phyloP scores from a whole-genome alignment of 1,284 basidiomycete species.

The Cutaneotrichosporon mucoides region DNA sequence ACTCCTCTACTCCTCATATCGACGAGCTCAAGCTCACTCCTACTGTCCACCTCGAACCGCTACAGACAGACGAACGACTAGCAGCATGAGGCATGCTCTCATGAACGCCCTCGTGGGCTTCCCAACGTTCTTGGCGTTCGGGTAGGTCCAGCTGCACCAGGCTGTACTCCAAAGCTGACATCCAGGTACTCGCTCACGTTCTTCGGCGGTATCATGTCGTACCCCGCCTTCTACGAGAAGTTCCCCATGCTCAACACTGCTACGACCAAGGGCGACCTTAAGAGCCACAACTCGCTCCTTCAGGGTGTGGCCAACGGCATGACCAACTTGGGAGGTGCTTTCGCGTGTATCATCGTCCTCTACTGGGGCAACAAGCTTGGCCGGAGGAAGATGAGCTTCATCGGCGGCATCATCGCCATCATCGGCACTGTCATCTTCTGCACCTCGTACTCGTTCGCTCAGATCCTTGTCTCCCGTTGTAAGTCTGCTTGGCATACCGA shows the following conservation, averaged over 20 bases:
- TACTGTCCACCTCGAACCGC: too few relatives aligned
- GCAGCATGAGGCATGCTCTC: slow-evolving; percentile 10
- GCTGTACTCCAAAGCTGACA: too few relatives aligned
- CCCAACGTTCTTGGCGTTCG: slow-evolving; percentile 31
- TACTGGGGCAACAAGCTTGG: slow-evolving; percentile 44
- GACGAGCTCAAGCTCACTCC: too few relatives aligned
- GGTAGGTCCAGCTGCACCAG: slow-evolving; percentile 16
- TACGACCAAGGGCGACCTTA: slow-evolving; percentile 23
- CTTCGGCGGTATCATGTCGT: slow-evolving; percentile 24
- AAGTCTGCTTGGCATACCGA: too few relatives aligned
- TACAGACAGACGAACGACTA: too few relatives aligned
- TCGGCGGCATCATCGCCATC: slow-evolving; percentile 38
- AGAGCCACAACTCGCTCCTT: slow-evolving; percentile 31
- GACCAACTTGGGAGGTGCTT: slow-evolving; percentile 44
- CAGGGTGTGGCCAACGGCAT: slow-evolving; percentile 37
- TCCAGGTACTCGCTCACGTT: slow-evolving; percentile 22
- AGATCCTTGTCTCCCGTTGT: slow-evolving; percentile 42
- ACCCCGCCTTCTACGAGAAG: slow-evolving; percentile 23
- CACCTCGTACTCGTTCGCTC: slow-evolving; percentile 34
- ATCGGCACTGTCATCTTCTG: slow-evolving; percentile 46
- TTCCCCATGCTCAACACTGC: slow-evolving; percentile 26
- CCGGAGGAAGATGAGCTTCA: slow-evolving; percentile 31
- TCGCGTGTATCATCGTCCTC: slow-evolving; percentile 41
- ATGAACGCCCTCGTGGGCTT: slow-evolving; percentile 32
- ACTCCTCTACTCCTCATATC: too few relatives aligned